Conservation (phyloP, 257 asterid genomes). For the Petunia secreta region DNA sequence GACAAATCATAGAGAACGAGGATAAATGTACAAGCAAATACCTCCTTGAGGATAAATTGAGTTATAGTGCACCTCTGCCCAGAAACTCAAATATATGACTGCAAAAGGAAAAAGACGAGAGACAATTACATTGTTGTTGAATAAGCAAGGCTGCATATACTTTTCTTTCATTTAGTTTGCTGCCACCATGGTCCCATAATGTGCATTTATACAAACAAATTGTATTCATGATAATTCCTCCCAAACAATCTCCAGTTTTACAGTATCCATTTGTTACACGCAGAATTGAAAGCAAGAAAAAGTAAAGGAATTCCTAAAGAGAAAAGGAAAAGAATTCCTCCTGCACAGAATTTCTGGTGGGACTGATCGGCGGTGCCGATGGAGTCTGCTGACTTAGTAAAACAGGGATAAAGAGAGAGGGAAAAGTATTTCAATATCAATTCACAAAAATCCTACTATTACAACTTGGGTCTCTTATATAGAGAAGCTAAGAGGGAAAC, state of each 20-base stretch:
- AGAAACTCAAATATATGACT: conserved; percentile 87
- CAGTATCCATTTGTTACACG: not conserved
- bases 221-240: not conserved
- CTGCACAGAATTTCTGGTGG: too few species aligned
- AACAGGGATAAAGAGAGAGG: too few species aligned
- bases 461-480: too few species aligned
- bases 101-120: conserved; percentile 35
- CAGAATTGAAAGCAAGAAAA: too few species aligned
- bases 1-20: not conserved
- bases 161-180: not conserved
- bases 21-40: conserved; percentile 32
- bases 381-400: too few species aligned
- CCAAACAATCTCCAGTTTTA: not conserved
- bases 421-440: too few species aligned
- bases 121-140: not conserved
- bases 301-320: too few species aligned
- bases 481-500: too few species aligned
- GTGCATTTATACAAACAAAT: not conserved
- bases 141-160: not conserved
- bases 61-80: conserved; percentile 99
- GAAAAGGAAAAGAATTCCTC: too few species aligned
- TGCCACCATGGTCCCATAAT: not conserved
- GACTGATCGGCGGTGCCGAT: too few species aligned
- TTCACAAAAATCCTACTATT: too few species aligned
- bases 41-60: conserved; percentile 94